Evolutionary conservation across 768 basidiomycete species (phyloP).

Genomic region (Termitomyces sp.): DNA sequence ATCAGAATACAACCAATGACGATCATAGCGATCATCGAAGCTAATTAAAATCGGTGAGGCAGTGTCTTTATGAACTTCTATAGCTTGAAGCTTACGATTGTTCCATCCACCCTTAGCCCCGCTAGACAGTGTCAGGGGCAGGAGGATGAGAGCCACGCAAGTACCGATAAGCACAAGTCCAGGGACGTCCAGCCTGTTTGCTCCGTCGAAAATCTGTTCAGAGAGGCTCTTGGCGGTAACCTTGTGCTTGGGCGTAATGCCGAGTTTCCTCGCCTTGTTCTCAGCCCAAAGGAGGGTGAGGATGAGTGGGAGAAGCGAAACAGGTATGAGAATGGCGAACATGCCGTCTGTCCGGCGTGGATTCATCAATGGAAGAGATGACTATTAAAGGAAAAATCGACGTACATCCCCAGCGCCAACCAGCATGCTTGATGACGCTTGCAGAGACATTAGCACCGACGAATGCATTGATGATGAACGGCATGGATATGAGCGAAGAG

Average conservation of each 20-base stretch:
- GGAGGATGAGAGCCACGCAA: constrained; percentile 47
- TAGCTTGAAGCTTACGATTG: constrained; percentile 35
- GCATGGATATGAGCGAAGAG: constrained; percentile 37
- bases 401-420: constrained; percentile 73
- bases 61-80: not conserved
- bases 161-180: constrained; percentile 51
- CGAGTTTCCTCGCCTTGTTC: constrained; percentile 39
- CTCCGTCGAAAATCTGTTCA: constrained; percentile 21
- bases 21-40: constrained; percentile 50
- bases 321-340: constrained; percentile 56
- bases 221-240: constrained; percentile 11
- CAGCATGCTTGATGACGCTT: constrained; percentile 34
- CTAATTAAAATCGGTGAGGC: constrained; percentile 25
- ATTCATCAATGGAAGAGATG: not conserved
- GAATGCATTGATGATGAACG: constrained; percentile 63
- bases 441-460: constrained; percentile 63
- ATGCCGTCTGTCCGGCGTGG: constrained; percentile 39
- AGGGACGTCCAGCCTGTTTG: constrained; percentile 41
- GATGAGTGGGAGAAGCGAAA: constrained; percentile 49
- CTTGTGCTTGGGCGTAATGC: constrained; percentile 15
- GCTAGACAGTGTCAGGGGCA: constrained; percentile 50
- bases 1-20: constrained; percentile 42
- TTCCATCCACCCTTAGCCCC: constrained; percentile 39
- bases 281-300: constrained; percentile 55
- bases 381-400: constrained; percentile 14